Evolutionary conservation across 2,329 filamentous ascomycete species (phyloP).

Genomic region (Aspergillus phoenicis): DNA sequence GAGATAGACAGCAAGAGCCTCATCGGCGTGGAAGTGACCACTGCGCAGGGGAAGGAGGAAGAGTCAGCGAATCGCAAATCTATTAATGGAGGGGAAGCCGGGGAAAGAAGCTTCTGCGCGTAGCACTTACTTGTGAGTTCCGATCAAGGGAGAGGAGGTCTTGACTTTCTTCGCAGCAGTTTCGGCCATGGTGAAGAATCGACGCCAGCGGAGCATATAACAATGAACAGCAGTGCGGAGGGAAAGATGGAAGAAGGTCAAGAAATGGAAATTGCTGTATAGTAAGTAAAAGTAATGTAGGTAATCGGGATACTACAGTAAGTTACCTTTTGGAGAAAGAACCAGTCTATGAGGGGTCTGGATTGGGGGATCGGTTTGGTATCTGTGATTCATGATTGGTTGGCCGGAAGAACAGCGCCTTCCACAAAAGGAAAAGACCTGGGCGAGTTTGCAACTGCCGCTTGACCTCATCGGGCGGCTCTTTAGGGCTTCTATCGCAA

Average conservation of each 20-base stretch:
- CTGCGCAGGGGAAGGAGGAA: constrained; percentile 34
- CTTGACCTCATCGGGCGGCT: constrained; percentile 2
- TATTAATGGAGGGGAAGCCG: constrained; percentile 4
- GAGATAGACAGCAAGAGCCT: constrained; percentile 95
- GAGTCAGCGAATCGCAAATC: constrained; percentile 9
- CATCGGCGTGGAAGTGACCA: constrained; percentile 98
- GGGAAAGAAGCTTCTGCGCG: neutral
- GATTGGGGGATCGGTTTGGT: neutral
- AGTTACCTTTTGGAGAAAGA: neutral
- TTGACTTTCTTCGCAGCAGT: constrained; percentile 80
- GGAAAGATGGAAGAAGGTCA: neutral
- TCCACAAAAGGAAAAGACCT: neutral
- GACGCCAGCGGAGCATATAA: constrained; percentile 43
- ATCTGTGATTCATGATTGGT: neutral
- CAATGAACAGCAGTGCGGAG: too few relatives aligned
- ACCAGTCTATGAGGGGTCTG: neutral
- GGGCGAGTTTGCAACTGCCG: neutral
- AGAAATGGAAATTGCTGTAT: neutral
- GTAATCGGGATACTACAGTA: neutral
- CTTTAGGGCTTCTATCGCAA: constrained; percentile 16
- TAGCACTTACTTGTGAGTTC: constrained; percentile 75
- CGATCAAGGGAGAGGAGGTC: constrained; percentile 72
- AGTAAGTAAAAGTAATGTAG: neutral
- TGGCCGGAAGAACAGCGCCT: neutral
- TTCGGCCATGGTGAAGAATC: constrained; percentile 65